These are phyloP conservation scores for Lepidium aucheri DNA, from an alignment of 345 rosid species.

Conservation along the genomic window DNA sequence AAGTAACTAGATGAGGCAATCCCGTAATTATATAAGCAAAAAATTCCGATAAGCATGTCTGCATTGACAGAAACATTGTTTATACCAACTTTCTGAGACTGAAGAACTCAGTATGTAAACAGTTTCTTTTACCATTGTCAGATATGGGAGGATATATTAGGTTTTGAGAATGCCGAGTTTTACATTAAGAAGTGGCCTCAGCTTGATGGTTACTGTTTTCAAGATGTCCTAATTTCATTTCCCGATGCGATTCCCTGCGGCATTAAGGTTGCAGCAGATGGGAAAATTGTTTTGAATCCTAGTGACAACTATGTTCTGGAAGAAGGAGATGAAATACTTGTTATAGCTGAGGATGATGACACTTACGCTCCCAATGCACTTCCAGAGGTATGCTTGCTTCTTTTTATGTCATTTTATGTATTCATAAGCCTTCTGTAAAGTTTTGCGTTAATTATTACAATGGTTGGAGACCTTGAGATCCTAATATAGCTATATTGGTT, in stretches of 20 bases:
- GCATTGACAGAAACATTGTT: not conserved
- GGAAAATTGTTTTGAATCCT: slow-evolving; percentile 70
- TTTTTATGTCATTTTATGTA: not conserved
- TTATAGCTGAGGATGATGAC: slow-evolving; percentile 94
- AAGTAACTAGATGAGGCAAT: not conserved
- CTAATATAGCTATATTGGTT: not conserved
- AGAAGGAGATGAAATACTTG: slow-evolving; percentile 89
- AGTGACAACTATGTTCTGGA: slow-evolving; percentile 55
- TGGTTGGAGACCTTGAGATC: not conserved
- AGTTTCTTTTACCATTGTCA: slow-evolving; percentile 14
- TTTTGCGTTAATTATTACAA: not conserved
- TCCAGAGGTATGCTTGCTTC: slow-evolving; percentile 53
- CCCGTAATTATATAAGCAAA: not conserved
- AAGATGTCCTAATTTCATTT: slow-evolving; percentile 74
- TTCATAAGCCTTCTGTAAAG: not conserved
- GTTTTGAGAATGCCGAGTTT: slow-evolving; percentile 84
- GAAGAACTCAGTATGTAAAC: not conserved
- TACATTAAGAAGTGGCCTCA: slow-evolving; percentile 91
- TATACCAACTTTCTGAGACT: not conserved
- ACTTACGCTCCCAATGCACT: slow-evolving; percentile 81
- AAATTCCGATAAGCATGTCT: not conserved
- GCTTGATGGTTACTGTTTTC: slow-evolving; percentile 59
- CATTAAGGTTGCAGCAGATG: slow-evolving; percentile 76
- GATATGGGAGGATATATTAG: slow-evolving; percentile 97
- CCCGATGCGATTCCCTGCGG: slow-evolving; percentile 90